These are phyloP conservation scores for Pestalotiopsis sp. DNA, from an alignment of 2,329 filamentous ascomycete genomes.

Conservation along the genomic window DNA sequence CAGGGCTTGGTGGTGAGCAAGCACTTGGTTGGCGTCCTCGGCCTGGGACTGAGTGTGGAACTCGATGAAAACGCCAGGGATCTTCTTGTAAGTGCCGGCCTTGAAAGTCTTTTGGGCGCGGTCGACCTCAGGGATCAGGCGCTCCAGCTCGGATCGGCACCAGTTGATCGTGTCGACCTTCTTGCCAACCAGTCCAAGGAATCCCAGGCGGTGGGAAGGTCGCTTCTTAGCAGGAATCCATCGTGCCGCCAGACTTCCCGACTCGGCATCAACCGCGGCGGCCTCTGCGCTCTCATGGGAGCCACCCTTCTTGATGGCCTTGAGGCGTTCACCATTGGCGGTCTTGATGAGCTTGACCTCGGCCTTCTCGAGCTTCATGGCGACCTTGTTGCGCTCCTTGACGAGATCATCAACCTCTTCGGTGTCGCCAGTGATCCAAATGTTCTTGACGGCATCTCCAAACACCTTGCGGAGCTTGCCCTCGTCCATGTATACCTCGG, in stretches of 20 bases:
- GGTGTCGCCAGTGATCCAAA: constrained; percentile 83
- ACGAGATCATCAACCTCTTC: constrained; percentile 80
- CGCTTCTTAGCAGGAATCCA: constrained; percentile 76
- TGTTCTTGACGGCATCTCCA: constrained; percentile 75
- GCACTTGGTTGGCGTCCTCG: constrained; percentile 82
- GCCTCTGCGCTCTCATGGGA: constrained; percentile 43
- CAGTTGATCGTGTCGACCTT: constrained; percentile 96
- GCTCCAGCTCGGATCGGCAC: constrained; percentile 77
- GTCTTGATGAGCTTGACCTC: constrained; percentile 84
- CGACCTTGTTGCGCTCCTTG: constrained; percentile 77
- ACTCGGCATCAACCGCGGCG: constrained; percentile 64
- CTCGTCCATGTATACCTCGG: constrained; percentile 75
- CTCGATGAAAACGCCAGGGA: constrained; percentile 87
- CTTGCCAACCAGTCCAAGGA: constrained; percentile 72
- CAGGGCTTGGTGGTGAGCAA: constrained; percentile 84
- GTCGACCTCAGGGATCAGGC: constrained; percentile 73
- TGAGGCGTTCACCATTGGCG: constrained; percentile 73
- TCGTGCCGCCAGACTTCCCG: constrained; percentile 71
- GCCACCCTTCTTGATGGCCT: constrained; percentile 66
- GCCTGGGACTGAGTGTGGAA: constrained; percentile 83
- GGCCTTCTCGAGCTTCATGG: constrained; percentile 81
- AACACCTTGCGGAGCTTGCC: constrained; percentile 79
- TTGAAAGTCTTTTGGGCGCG: constrained; percentile 69
- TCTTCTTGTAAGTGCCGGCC: constrained; percentile 63
- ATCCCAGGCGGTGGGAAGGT: constrained; percentile 74